These are phyloP conservation scores for Passalora sequoiae DNA, from an alignment of 2,329 filamentous ascomycete genomes.

Conservation along the genomic window DNA sequence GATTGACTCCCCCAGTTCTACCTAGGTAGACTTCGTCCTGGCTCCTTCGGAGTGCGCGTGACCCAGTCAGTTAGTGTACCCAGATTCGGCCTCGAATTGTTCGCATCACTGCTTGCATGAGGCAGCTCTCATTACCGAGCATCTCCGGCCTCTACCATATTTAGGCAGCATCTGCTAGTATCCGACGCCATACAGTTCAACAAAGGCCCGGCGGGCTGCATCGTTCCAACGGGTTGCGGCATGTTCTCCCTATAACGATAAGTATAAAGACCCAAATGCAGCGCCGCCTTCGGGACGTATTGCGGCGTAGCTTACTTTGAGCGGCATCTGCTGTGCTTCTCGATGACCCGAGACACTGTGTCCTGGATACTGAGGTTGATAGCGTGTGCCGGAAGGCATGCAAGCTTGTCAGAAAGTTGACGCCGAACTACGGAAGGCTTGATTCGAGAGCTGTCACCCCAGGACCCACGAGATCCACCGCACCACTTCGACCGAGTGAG, in stretches of 20 bases:
- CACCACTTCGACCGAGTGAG: too few species aligned
- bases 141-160: conserved; percentile 4
- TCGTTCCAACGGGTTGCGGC: background rate
- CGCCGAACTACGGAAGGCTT: too few species aligned
- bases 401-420: too few species aligned
- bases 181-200: conserved; percentile 6
- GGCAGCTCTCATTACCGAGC: conserved; percentile 5
- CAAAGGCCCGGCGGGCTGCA: background rate
- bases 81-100: background rate
- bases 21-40: too few species aligned
- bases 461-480: too few species aligned
- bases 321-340: background rate
- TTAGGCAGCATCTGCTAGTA: conserved; percentile 6
- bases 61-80: too few species aligned
- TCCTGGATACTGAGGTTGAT: too few species aligned
- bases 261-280: background rate
- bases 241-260: background rate
- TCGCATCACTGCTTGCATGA: conserved; percentile 1
- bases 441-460: too few species aligned
- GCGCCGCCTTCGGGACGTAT: background rate
- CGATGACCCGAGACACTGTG: background rate
- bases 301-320: background rate
- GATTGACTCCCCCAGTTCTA: too few species aligned
- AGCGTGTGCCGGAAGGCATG: too few species aligned
- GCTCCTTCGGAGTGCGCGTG: too few species aligned